These are phyloP conservation scores for Colletotrichum ledebouriae DNA, from an alignment of 2,329 filamentous ascomycete species.

Conservation along the genomic window DNA sequence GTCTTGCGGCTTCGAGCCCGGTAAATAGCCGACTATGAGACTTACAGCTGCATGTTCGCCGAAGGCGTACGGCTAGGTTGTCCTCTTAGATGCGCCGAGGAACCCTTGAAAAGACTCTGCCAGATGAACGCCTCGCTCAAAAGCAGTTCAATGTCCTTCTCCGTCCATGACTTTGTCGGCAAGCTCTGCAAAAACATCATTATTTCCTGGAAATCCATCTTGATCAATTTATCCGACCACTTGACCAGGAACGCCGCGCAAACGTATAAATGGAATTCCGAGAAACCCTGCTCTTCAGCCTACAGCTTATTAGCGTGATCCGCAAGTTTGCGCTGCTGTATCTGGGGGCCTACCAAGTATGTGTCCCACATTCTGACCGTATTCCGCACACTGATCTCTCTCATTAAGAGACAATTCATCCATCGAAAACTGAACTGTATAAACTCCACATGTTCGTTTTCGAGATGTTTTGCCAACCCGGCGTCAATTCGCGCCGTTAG, in stretches of 20 bases:
- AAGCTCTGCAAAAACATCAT: slow-evolving; percentile 99
- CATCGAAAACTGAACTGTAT: slow-evolving; percentile 99
- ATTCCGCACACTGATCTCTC: slow-evolving; percentile 95
- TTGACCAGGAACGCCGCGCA: slow-evolving; percentile 98
- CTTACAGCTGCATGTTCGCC: slow-evolving; percentile 55
- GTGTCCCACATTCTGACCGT: slow-evolving; percentile 99
- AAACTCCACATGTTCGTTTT: slow-evolving; percentile 93
- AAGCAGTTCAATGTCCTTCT: slow-evolving; percentile 96
- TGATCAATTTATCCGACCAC: slow-evolving; percentile 94
- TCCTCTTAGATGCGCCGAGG: slow-evolving; percentile 85
- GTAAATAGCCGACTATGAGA: not conserved
- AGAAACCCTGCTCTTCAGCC: slow-evolving; percentile 99
- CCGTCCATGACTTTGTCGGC: slow-evolving; percentile 93
- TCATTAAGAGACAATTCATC: slow-evolving; percentile 99
- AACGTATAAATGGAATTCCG: slow-evolving; percentile 97
- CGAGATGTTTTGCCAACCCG: slow-evolving; percentile 86
- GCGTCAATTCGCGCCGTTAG: slow-evolving; percentile 91
- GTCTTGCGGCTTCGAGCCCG: not conserved
- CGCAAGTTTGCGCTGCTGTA: not conserved
- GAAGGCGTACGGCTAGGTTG: slow-evolving; percentile 57
- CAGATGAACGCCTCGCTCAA: slow-evolving; percentile 98
- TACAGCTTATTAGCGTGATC: slow-evolving; percentile 53
- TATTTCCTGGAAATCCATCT: slow-evolving; percentile 98
- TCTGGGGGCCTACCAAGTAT: slow-evolving; percentile 79
- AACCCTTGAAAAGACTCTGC: slow-evolving; percentile 97